Evolutionary conservation across 768 basidiomycete species (phyloP), one percentile per base, ranked within the genome.

Genomic region (Chlorophyllum brunneum): DNA sequence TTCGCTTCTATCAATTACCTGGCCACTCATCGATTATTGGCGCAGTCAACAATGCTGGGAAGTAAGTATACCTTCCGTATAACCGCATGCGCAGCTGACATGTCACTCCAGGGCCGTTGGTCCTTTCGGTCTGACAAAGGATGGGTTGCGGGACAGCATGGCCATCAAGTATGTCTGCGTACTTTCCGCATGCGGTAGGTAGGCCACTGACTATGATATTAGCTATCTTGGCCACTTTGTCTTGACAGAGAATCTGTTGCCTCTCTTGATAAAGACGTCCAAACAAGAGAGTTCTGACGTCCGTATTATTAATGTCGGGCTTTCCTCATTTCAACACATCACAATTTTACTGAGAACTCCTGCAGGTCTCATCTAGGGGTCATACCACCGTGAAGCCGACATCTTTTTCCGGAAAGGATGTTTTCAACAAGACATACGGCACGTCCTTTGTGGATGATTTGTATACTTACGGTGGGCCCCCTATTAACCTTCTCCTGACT

Each of bases 141-240:
- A 61, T 56, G 59, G 56, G 46, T 38, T 57, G 45, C 42, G 39
- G 34, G 53, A 56, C 20, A 48, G 48, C 45, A 43, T 36, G 43
- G 42, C 30, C 42, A 51, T 56, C 9, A 43, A 38, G 48, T 33
- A 46, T 39, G 51, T 55, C 11, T 15, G 11, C 5, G 31, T 44
- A n/a, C 13, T n/a, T 20, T 36, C 37, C 7, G 13, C 20, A 2
- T 42, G 7, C 2, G 29, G 27, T 41, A 16, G 5, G 23, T 29
- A 29, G 15, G 42, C 27, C 9, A 31, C 15, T 8, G n/a, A 24
- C 22, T 30, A 22, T 9, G 42, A 43, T 40, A 31, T 3, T 51
- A 85, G 84, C 44, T 71, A 77, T 50, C 67, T 86, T 23, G 73
- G 77, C 38, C 79, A 75, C 0, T 80, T 81, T 47, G 71, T 78